Percentiles rank a stretch among this genome's conserved stretches.
phyloP scores from a whole-genome alignment of 345 rosid genomes.

The Turnera subulata region DNA sequence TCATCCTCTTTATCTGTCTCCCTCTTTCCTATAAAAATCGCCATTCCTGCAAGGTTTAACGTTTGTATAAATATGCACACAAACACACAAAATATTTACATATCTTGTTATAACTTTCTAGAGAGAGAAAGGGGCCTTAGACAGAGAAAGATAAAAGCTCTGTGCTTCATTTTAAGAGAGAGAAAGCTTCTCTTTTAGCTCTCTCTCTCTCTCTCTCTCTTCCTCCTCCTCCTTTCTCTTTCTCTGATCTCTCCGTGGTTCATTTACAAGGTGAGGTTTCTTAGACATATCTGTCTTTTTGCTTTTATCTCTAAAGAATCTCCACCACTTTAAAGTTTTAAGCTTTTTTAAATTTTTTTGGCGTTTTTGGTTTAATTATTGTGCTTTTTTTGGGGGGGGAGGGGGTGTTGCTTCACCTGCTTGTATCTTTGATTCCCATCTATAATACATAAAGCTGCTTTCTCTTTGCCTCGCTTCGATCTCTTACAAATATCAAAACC shows the following conservation, averaged over 20 bases:
- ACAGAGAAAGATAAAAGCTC: neutral
- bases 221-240: constrained; percentile 20
- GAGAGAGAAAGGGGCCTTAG: constrained; percentile 12
- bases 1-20: constrained; percentile 45
- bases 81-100: constrained; percentile 12
- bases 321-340: constrained; percentile 28
- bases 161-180: constrained; percentile 18
- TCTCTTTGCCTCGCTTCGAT: constrained; percentile 24
- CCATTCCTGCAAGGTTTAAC: constrained; percentile 40
- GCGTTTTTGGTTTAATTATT: constrained; percentile 8
- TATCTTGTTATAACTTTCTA: constrained; percentile 10
- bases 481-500: constrained; percentile 20
- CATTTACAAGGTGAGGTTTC: constrained; percentile 35
- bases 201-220: constrained; percentile 13
- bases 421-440: constrained; percentile 25
- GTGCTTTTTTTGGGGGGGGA: neutral
- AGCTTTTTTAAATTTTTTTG: neutral
- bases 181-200: constrained; percentile 8
- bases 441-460: constrained; percentile 37
- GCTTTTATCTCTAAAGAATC: constrained; percentile 35
- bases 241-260: constrained; percentile 27
- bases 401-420: neutral
- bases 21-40: constrained; percentile 40
- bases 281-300: constrained; percentile 23
- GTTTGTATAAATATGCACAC: constrained; percentile 22